A percentile compares a stretch with the other conserved stretches of the same genome.
These are phyloP conservation scores for Mentha longifolia DNA, from an alignment of 257 asterid species.

Conservation along the genomic window DNA sequence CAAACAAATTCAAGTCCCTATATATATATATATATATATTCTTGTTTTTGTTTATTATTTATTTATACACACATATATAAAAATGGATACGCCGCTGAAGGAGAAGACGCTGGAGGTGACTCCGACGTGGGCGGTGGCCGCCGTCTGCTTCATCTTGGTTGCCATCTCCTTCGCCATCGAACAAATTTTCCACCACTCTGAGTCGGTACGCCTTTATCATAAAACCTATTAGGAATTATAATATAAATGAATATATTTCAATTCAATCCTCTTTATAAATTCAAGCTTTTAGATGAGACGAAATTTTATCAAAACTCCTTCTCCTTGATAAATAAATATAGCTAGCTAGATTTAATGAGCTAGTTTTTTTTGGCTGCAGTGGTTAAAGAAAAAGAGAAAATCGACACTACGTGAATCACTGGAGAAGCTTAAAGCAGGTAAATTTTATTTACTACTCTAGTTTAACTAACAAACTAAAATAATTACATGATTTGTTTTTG, in stretches of 20 bases:
- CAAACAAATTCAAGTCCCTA: neutral
- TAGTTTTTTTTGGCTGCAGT: slow-evolving; percentile 43
- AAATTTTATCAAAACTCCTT: no score
- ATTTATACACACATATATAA: no score
- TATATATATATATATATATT: no score
- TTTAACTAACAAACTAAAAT: neutral
- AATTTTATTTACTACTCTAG: neutral
- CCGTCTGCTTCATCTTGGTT: slow-evolving; percentile 66
- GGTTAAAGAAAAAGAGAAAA: slow-evolving; percentile 56
- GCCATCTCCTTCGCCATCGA: slow-evolving; percentile 64
- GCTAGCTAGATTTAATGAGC: no score
- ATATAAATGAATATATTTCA: no score
- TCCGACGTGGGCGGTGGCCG: slow-evolving; percentile 89
- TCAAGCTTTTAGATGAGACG: no score
- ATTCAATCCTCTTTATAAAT: no score
- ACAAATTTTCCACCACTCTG: slow-evolving; percentile 53
- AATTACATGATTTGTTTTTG: neutral
- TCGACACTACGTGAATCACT: slow-evolving; percentile 60
- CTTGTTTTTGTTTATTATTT: neutral
- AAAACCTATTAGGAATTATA: no score
- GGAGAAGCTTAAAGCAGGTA: slow-evolving; percentile 79
- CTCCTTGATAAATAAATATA: no score
- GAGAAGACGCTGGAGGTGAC: slow-evolving; percentile 71
- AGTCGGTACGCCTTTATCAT: slow-evolving; percentile 44
- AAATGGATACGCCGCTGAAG: slow-evolving; percentile 52